Conservation (phyloP, 2,329 filamentous ascomycete species). For the Pseudopithomyces maydicus region DNA sequence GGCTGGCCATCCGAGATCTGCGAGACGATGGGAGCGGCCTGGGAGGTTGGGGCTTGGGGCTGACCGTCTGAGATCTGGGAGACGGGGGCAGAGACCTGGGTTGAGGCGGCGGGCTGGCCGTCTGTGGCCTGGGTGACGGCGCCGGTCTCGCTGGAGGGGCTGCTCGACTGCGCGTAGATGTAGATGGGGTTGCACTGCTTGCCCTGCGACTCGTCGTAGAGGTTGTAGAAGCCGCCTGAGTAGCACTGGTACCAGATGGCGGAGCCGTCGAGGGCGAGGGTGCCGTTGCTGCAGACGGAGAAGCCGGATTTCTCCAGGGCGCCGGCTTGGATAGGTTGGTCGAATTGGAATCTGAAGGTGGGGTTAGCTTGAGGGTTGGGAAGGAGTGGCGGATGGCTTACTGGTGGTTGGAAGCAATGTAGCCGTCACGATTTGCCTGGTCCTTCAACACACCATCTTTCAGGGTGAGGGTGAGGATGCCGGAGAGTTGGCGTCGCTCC, state of each 20-base stretch:
- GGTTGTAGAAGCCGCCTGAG: conserved; percentile 78
- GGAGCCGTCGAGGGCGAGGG: conserved; percentile 69
- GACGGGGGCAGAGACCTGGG: conserved; percentile 14
- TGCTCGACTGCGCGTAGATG: conserved; percentile 19
- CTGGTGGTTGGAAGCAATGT: conserved; percentile 81
- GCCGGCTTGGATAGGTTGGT: conserved; percentile 61
- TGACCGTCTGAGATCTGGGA: conserved; percentile 16
- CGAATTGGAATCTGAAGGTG: conserved; percentile 47
- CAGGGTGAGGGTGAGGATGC: conserved; percentile 66
- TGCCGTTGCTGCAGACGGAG: conserved; percentile 70
- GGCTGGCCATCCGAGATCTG: conserved; percentile 32
- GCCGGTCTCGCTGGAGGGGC: conserved; percentile 2
- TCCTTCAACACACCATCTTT: conserved; percentile 69
- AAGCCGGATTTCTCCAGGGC: conserved; percentile 76
- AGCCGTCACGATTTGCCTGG: conserved; percentile 69
- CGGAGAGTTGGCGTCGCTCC: conserved; percentile 33
- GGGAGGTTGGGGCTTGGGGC: conserved; percentile 24
- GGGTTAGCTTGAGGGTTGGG: conserved; percentile 9
- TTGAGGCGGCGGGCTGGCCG: conserved; percentile 21
- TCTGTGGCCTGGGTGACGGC: conserved; percentile 14
- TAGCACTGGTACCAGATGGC: conserved; percentile 76
- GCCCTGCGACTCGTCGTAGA: conserved; percentile 75
- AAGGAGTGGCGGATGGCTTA: conserved; percentile 15
- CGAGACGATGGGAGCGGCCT: conserved; percentile 22
- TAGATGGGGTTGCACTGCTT: conserved; percentile 64